Base-by-base conservation (phyloP, 805 yeast genomes). In the Sungouiella thailandica region DNA sequence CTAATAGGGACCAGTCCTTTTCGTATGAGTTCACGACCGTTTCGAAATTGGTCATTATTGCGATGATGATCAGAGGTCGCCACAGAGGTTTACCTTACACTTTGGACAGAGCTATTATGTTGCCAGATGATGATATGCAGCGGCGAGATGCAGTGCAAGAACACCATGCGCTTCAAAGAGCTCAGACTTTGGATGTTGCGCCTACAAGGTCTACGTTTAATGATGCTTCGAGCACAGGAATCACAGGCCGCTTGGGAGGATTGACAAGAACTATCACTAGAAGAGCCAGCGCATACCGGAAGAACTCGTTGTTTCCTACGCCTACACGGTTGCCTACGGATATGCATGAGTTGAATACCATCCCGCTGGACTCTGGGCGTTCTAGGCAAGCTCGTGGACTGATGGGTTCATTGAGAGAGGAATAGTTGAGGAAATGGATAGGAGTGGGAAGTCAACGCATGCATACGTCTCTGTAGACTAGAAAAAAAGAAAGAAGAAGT, bases 1-100 rank as follows among this genome's bases (percentile, higher is more conserved):
- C 94, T 0, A 63, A 62, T 29, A 64, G 74, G 3, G 65, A 72
- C 40, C 68, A 87, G 6, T 85, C 97, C 1, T 75, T 93, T 30
- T 72, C 82, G 12, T 87, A 76, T 0, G 75, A 81, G 51, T 86
- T 90, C 54, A 72, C 74, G 14, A 70, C 72, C 0, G 49, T 90
- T 6, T 83, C 95, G 2, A 93, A 93, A 52, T 65, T 93, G 28
- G 85, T 90, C 2, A 78, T 93, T 24, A 78, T 86, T 43, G 90
- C 88, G 4, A 78, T 88, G 82, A 78, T 93, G 83, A 72, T 93
- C 28, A 77, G 98, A 64, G 97, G 98, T 7, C 72, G 97, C 39
- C 97, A 89, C 52, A 85, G 98, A 72, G 97, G 97, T 23, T 68
- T 93, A 39, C 98, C 98, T 1, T 88, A 90, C 53, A 68, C 89